Percentiles rank a stretch among this genome's conserved stretches.
These are phyloP conservation scores for Cajanus cajan DNA, from an alignment of 306 rosid species.

Conservation along the genomic window DNA sequence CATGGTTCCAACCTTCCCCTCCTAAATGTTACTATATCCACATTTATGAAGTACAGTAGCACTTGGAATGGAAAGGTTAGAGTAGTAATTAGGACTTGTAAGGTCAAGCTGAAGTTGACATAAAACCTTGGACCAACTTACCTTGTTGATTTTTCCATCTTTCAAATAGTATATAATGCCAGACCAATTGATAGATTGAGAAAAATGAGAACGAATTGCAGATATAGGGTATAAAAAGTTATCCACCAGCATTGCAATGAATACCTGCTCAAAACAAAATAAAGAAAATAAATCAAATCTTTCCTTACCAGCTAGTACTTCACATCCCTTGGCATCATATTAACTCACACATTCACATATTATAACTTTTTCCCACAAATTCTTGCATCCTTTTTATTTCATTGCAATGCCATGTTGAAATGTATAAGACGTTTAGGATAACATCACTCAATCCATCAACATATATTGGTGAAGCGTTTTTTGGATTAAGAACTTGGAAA, in stretches of 20 bases:
- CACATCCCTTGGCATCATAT: slow-evolving; percentile 13
- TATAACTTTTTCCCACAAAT: neutral
- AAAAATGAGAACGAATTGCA: slow-evolving; percentile 83
- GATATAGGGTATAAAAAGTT: slow-evolving; percentile 88
- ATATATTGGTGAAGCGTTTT: neutral
- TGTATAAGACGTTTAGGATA: neutral
- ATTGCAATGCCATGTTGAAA: neutral
- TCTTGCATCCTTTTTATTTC: neutral
- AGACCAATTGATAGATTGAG: slow-evolving; percentile 96
- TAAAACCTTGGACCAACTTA: slow-evolving; percentile 35
- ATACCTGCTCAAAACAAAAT: slow-evolving; percentile 59
- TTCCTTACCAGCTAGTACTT: slow-evolving; percentile 18
- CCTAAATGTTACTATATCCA: neutral
- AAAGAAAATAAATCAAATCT: neutral
- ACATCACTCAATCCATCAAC: slow-evolving; percentile 1
- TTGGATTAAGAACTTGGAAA: neutral
- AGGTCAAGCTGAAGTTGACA: slow-evolving; percentile 3
- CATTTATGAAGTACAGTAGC: neutral
- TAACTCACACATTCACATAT: neutral
- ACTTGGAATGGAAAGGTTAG: neutral
- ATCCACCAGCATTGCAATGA: slow-evolving; percentile 89
- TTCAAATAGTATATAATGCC: slow-evolving; percentile 83
- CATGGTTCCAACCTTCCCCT: neutral
- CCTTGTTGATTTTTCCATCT: slow-evolving; percentile 86
- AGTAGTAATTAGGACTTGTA: neutral